phyloP scores from a whole-genome alignment of 1,284 basidiomycete species.

The Moesziomyces sp. region DNA sequence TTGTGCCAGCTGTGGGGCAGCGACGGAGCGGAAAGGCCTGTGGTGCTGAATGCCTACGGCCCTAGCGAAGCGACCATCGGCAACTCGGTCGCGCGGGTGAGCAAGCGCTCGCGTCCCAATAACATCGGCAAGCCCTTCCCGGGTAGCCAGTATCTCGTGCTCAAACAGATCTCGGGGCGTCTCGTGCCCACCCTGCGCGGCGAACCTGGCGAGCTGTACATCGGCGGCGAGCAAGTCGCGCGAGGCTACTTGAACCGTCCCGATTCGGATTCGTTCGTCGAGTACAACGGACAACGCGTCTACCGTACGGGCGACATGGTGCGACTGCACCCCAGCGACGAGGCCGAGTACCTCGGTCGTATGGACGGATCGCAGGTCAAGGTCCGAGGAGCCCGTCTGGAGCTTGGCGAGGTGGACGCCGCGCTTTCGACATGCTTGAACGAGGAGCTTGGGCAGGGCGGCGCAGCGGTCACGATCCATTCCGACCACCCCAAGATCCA shows the following conservation, averaged over 20 bases:
- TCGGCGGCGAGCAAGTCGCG: slow-evolving; percentile 61
- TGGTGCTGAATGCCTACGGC: slow-evolving; percentile 64
- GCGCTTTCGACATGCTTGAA: slow-evolving; percentile 21
- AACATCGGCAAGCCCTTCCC: slow-evolving; percentile 61
- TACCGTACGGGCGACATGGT: slow-evolving; percentile 65
- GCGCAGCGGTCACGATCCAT: slow-evolving; percentile 40
- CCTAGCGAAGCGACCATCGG: slow-evolving; percentile 65
- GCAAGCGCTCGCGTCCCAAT: slow-evolving; percentile 28
- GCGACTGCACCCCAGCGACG: slow-evolving; percentile 50
- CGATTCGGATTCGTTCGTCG: slow-evolving; percentile 42
- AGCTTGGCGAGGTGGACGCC: slow-evolving; percentile 60
- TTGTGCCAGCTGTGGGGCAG: slow-evolving; percentile 56
- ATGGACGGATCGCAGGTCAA: slow-evolving; percentile 62
- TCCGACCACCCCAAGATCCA: slow-evolving; percentile 38
- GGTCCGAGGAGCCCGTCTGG: slow-evolving; percentile 62
- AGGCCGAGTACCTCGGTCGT: slow-evolving; percentile 61
- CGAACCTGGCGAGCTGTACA: slow-evolving; percentile 60
- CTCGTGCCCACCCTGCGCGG: slow-evolving; percentile 52
- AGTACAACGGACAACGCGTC: slow-evolving; percentile 24
- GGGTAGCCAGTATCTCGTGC: slow-evolving; percentile 55
- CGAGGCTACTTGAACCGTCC: slow-evolving; percentile 53
- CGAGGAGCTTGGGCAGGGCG: slow-evolving; percentile 13
- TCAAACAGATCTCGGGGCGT: slow-evolving; percentile 27
- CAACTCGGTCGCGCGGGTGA: slow-evolving; percentile 59
- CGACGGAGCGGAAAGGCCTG: slow-evolving; percentile 20